Evolutionary conservation across 352 stramenopile species (phyloP).

Genomic region (Globisporangium parvum): DNA sequence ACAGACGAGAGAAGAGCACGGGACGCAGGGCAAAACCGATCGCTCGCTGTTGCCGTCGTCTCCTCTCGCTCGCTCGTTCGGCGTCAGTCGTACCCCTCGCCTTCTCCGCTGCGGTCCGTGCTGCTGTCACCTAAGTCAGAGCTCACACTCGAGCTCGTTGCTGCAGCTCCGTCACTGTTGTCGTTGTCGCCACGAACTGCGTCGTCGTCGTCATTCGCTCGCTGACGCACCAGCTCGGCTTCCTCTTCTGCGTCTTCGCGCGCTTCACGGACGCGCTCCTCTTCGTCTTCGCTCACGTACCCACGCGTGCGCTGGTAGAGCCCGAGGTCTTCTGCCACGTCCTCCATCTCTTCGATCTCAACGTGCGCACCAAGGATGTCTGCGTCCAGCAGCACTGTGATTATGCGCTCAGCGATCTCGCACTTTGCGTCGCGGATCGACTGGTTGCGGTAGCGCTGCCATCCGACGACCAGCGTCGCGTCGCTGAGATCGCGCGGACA

Average conservation of each 20-base stretch:
- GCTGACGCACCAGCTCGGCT: neutral
- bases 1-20: too few relatives aligned
- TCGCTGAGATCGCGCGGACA: constrained; percentile 5
- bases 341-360: constrained; percentile 9
- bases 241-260: neutral
- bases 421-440: constrained; percentile 7
- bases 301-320: constrained; percentile 8
- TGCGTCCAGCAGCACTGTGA: neutral
- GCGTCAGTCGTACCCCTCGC: too few relatives aligned
- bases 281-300: constrained; percentile 3
- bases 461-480: constrained; percentile 9
- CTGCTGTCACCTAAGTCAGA: too few relatives aligned
- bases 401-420: constrained; percentile 9
- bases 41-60: too few relatives aligned
- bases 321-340: constrained; percentile 7
- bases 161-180: too few relatives aligned
- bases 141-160: too few relatives aligned
- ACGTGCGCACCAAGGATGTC: neutral
- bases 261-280: neutral
- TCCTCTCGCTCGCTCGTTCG: too few relatives aligned
- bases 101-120: too few relatives aligned
- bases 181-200: too few relatives aligned
- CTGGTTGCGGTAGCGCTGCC: constrained; percentile 9
- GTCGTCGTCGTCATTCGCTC: too few relatives aligned
- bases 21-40: too few relatives aligned